Evolutionary conservation across 2,329 filamentous ascomycete genomes (phyloP).

Genomic region (Xylariaceae sp.): DNA sequence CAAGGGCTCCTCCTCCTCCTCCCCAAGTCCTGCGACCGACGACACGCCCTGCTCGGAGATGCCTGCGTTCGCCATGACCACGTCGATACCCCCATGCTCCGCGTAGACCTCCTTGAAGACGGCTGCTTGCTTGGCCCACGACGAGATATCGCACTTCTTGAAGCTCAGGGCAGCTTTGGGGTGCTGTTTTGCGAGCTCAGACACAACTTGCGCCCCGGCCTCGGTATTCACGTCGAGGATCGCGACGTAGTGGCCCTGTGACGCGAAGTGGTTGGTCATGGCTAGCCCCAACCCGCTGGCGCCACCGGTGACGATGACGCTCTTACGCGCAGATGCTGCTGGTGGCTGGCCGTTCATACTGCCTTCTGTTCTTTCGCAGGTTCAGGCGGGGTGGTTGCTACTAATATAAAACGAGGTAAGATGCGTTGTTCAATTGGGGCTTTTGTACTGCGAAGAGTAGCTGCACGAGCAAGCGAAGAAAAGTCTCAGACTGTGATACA

Average conservation of each 20-base stretch:
- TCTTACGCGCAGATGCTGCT: constrained; percentile 9
- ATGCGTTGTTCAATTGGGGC: no score
- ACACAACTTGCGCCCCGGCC: constrained; percentile 19
- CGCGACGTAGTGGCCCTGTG: constrained; percentile 27
- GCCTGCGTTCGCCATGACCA: constrained; percentile 48
- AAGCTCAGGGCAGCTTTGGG: constrained; percentile 25
- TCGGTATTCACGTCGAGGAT: constrained; percentile 30
- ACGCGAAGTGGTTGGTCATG: constrained; percentile 32
- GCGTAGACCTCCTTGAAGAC: constrained; percentile 30
- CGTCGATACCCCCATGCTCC: constrained; percentile 35
- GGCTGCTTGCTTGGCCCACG: constrained; percentile 31
- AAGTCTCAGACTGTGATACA: no score
- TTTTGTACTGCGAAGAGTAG: no score
- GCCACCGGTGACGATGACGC: constrained; percentile 31
- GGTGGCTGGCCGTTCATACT: neutral
- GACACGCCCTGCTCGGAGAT: constrained; percentile 37
- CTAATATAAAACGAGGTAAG: no score
- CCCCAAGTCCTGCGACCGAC: constrained; percentile 19
- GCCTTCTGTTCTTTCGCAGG: no score
- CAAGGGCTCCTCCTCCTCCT: constrained; percentile 14
- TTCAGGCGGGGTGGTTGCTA: no score
- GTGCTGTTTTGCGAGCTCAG: constrained; percentile 21
- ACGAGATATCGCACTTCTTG: constrained; percentile 31
- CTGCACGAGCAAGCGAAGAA: no score
- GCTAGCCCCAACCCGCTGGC: constrained; percentile 32